Evolutionary conservation across 169 alveolate species (phyloP).

Genomic region (Plasmodium cynomolgi): DNA sequence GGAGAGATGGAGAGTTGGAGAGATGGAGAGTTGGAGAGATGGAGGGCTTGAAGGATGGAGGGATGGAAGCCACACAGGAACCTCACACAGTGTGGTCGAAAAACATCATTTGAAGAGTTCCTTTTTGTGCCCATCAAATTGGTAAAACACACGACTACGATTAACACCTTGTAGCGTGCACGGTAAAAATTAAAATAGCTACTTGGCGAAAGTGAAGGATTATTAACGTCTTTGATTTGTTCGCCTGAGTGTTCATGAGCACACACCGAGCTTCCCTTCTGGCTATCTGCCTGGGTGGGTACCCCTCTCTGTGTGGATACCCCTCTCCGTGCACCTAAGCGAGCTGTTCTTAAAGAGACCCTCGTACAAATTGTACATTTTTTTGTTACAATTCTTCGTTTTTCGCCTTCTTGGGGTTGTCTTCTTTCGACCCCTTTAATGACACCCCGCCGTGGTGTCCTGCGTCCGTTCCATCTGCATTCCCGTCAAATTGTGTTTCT

Average conservation of each 20-base stretch:
- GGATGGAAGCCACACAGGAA: not conserved
- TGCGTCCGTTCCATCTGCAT: not conserved
- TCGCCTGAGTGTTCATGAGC: not conserved
- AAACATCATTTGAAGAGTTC: not conserved
- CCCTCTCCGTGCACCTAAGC: not conserved
- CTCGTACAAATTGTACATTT: not conserved
- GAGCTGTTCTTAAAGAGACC: not conserved
- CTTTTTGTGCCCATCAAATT: not conserved
- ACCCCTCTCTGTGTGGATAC: not conserved
- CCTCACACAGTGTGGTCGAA: not conserved
- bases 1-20: too few relatives aligned
- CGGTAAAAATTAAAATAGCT: not conserved
- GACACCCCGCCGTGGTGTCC: not conserved
- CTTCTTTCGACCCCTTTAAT: not conserved
- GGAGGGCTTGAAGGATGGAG: not conserved
- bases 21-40: too few relatives aligned
- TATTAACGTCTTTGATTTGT: not conserved
- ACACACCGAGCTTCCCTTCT: too few relatives aligned
- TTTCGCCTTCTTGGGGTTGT: not conserved
- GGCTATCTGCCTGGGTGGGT: not conserved
- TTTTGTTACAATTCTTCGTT: constrained; percentile 31
- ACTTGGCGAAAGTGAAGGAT: not conserved
- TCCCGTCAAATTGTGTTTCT: not conserved
- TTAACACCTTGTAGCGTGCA: not conserved
- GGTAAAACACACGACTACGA: not conserved